Conservation (phyloP, 805 yeast species). For the Lachancea kluyveri region DNA sequence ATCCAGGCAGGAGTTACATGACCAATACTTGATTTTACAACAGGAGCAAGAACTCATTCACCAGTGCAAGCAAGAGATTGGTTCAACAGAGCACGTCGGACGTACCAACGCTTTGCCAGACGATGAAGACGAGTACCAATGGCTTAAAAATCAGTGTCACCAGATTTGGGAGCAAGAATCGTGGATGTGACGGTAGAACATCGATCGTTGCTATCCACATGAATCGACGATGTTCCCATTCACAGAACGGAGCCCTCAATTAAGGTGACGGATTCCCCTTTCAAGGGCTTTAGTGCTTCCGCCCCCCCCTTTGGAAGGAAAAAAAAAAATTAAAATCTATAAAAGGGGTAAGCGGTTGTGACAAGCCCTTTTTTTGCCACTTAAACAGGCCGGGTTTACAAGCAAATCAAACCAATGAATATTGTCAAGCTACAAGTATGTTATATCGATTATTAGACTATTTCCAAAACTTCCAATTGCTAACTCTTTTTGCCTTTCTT, state of each 20-base stretch:
- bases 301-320: no score
- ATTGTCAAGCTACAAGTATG: constrained; percentile 57
- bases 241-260: no score
- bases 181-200: constrained; percentile 6
- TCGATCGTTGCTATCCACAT: no score
- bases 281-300: no score
- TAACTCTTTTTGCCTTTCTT: constrained; percentile 4
- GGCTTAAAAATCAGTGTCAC: constrained; percentile 7
- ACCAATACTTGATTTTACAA: constrained; percentile 16
- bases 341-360: no score
- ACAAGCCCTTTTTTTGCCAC: no score
- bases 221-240: no score
- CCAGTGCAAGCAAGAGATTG: constrained; percentile 4
- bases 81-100: background rate
- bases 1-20: constrained; percentile 18
- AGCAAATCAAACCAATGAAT: no score
- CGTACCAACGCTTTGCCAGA: no score
- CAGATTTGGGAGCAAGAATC: constrained; percentile 4
- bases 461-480: background rate
- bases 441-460: constrained; percentile 6
- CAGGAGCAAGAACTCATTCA: constrained; percentile 11
- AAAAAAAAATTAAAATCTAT: no score
- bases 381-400: no score
- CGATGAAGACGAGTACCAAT: constrained; percentile 3
- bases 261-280: no score